Evolutionary conservation across 192 early-diverging fungal genomes (phyloP).

Genomic region (Coemansia reversa): DNA sequence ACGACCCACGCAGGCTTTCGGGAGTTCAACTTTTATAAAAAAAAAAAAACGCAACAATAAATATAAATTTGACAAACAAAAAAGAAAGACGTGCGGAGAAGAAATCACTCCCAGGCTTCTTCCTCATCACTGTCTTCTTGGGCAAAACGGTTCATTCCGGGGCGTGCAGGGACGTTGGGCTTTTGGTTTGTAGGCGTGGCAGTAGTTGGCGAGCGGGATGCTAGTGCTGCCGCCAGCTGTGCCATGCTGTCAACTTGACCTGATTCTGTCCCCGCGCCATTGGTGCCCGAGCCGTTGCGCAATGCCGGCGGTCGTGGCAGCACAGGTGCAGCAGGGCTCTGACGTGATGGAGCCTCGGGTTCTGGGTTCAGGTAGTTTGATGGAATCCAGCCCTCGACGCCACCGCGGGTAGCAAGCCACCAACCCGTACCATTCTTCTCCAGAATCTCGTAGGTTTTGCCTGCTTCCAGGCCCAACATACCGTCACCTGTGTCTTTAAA

Average conservation of each 20-base stretch:
- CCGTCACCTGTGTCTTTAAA: conserved; percentile 63
- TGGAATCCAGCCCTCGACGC: conserved; percentile 74
- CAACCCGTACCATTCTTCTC: conserved; percentile 64
- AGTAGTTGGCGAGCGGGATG: conserved; percentile 37
- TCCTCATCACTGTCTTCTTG: conserved; percentile 53
- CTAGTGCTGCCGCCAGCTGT: conserved; percentile 46
- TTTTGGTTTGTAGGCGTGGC: conserved; percentile 12
- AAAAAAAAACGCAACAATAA: too few relatives aligned
- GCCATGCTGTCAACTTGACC: conserved; percentile 43
- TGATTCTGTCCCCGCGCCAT: background rate
- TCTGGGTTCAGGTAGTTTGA: conserved; percentile 74
- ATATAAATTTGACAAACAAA: too few relatives aligned
- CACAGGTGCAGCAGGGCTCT: conserved; percentile 15
- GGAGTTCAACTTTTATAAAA: too few relatives aligned
- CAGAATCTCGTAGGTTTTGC: conserved; percentile 66
- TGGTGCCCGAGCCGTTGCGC: conserved; percentile 19
- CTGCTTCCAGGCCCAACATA: conserved; percentile 65
- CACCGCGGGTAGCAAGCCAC: conserved; percentile 57
- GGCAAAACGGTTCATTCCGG: conserved; percentile 42
- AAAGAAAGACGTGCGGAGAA: too few relatives aligned
- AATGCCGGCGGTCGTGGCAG: conserved; percentile 26
- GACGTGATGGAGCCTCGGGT: conserved; percentile 50
- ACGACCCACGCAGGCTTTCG: too few relatives aligned
- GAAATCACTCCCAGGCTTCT: conserved; percentile 28
- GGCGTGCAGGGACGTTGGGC: conserved; percentile 29